Base-by-base conservation (phyloP, 192 early-diverging fungal species). In the Podila horticola region DNA sequence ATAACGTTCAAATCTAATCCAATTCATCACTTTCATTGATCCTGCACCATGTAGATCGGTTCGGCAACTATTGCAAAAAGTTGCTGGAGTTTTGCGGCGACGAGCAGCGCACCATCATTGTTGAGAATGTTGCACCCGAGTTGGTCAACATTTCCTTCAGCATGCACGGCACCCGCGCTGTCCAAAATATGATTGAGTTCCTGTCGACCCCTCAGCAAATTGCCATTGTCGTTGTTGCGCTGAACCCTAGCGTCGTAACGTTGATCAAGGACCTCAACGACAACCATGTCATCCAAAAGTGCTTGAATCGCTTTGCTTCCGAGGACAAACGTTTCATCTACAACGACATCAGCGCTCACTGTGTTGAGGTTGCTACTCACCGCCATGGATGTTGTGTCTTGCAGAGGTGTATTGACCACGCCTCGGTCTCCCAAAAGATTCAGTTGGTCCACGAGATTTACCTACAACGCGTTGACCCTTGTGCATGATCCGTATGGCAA, bases 201-300 rank as follows among this genome's bases (percentile, higher is more conserved):
- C 76, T 95, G 22, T 90, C 89, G 20, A 89, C 83, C 34, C 82
- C 85, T 20, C 75, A 84, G 71, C 92, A 95, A 86, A 94, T 93
- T 41, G 84, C 87, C 15, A 85, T 89, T 22, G 85, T 94, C 28
- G 89, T 93, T 22, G 74, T 83, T 1, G 93, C 94, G 19, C 82
- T 97, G 24, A 85, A 88, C 69, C 84, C 84, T 9, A 91, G 88
- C 67, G 92, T 93, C 3, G 94, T 95, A 5, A 84, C 91, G 19
- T 84, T 97, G 58, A 95, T 97, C 68, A 94, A 94, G 73, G 95
- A 97, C 72, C 85, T 97, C 26, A 97, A 97, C 62, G 95, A 94
- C 60, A 97, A 97, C 77, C 95, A 97, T 71, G 94, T 95, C 22
- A 92, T 97, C 64, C 95, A 97, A 87, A 97, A 97, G 85, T 97